Evolutionary conservation across 2,329 filamentous ascomycete species (phyloP), one percentile per base, ranked within the genome.

Genomic region (Helotiales sp.): DNA sequence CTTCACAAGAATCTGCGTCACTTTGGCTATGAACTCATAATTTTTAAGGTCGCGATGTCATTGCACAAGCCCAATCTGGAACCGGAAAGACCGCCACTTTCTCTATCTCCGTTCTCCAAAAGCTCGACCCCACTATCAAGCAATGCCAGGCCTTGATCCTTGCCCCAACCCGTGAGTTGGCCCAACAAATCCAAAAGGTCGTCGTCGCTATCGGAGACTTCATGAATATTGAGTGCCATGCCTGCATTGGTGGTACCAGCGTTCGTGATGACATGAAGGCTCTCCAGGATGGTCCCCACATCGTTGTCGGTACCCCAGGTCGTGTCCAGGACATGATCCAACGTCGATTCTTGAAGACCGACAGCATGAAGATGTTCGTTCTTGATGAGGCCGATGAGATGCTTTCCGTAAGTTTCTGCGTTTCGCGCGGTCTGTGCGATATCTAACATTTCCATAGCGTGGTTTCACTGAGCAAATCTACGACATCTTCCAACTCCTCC

Each of bases 381-480:
- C 93, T 99, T 77, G 96, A 99, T 80, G 96, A 99, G 87, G 96
- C 96, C 78, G 96, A 99, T 81, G 96, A 99, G 85, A 97, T 99
- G 92, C 89, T 99, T 85, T 96, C 93, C 80, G 89, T 91, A 83
- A 80, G 88, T 84, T 70, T 17, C 15, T 22, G n/a, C 26, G n/a
- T 22, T 37, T 20, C 13, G 8, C n/a, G 37, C 15, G 37, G 49
- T 64, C 45, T 60, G 34, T 50, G 50, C 49, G 24, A 24, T 24
- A 28, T 43, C 80, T 84, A 77, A 85, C 78, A 73, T 58, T 64
- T 32, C 63, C 77, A 28, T 73, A 93, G 88, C 95, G 95, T 79
- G 96, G 96, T 87, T 99, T 99, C 90, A 97, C 94, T 78, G 96
- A 99, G 87, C 96, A 99, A 87, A 99, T 99, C 86, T 99, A 99